Evolutionary conservation across 495 filamentous ascomycete genomes (phyloP).

Genomic region (Emericellopsis terricola): DNA sequence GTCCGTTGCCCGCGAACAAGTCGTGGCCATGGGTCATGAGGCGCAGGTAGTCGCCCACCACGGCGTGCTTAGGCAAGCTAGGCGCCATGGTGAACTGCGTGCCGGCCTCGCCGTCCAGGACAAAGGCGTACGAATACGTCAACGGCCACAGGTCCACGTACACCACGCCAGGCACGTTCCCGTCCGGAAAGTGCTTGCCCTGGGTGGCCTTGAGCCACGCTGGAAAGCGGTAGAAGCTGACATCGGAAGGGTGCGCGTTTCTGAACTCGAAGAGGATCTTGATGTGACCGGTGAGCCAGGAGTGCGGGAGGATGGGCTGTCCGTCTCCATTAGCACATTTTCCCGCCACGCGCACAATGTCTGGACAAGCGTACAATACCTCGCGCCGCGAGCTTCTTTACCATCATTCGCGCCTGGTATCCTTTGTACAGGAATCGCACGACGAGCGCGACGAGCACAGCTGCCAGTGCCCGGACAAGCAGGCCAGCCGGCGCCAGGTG

Average conservation of each 20-base stretch:
- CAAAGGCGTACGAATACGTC: slow-evolving; percentile 8
- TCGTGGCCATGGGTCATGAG: slow-evolving; percentile 10
- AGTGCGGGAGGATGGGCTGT: slow-evolving; percentile 4
- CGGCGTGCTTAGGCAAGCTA: slow-evolving; percentile 11
- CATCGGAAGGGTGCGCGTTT: background rate
- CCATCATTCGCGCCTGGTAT: background rate
- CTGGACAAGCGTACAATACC: slow-evolving; percentile 1
- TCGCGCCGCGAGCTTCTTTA: background rate
- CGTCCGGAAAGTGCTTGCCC: background rate
- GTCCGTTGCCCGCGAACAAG: slow-evolving; percentile 14
- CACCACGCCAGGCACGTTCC: slow-evolving; percentile 4
- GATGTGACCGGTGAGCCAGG: background rate
- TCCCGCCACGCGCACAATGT: no score
- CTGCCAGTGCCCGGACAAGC: background rate
- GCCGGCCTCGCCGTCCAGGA: slow-evolving; percentile 8
- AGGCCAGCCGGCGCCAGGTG: no score
- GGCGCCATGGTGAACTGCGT: slow-evolving; percentile 9
- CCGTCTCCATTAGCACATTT: background rate
- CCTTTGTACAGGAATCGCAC: background rate
- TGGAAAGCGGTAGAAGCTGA: background rate
- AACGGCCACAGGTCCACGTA: slow-evolving; percentile 32
- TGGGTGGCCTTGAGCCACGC: background rate
- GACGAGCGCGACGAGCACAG: background rate
- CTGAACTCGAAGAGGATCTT: background rate
- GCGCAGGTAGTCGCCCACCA: slow-evolving; percentile 2